Conservation (phyloP, 805 yeast species). For the Candida sphagnicola region DNA sequence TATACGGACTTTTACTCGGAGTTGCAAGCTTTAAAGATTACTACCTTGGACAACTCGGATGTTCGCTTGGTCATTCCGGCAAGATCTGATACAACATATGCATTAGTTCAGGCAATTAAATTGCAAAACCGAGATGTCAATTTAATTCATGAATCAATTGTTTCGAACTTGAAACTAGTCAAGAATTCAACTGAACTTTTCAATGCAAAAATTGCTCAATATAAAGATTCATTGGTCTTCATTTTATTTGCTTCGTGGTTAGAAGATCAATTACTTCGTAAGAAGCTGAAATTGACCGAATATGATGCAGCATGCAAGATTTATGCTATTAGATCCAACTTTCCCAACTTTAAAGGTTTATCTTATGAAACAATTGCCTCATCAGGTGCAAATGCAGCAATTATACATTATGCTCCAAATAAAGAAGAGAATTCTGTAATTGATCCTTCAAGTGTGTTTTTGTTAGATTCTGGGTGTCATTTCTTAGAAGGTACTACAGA, state of each 20-base stretch:
- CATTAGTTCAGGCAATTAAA: constrained; percentile 27
- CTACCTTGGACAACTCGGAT: constrained; percentile 13
- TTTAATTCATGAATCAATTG: constrained; percentile 25
- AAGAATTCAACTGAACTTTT: constrained; percentile 70
- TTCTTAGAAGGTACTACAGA: constrained; percentile 94
- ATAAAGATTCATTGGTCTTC: constrained; percentile 78
- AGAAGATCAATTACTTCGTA: constrained; percentile 48
- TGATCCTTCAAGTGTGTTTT: constrained; percentile 63
- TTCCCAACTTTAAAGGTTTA: constrained; percentile 57
- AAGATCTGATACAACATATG: constrained; percentile 27
- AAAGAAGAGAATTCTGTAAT: constrained; percentile 54
- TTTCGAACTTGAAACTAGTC: constrained; percentile 58
- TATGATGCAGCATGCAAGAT: constrained; percentile 62
- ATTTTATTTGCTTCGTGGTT: constrained; percentile 80
- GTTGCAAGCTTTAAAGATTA: constrained; percentile 28
- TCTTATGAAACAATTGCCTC: constrained; percentile 78
- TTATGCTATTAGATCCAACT: constrained; percentile 48
- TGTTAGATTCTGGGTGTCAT: constrained; percentile 91
- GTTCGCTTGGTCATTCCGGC: constrained; percentile 28
- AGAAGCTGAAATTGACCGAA: constrained; percentile 48
- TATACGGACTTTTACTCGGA: constrained; percentile 61
- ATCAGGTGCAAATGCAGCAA: constrained; percentile 70
- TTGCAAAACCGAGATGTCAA: constrained; percentile 20
- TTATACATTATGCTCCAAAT: constrained; percentile 74
- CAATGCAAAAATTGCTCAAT: constrained; percentile 74